Evolutionary conservation across 164 flowering plant species (phyloP), one percentile per base, ranked within the genome.

Genomic region (Amborella trichopoda): DNA sequence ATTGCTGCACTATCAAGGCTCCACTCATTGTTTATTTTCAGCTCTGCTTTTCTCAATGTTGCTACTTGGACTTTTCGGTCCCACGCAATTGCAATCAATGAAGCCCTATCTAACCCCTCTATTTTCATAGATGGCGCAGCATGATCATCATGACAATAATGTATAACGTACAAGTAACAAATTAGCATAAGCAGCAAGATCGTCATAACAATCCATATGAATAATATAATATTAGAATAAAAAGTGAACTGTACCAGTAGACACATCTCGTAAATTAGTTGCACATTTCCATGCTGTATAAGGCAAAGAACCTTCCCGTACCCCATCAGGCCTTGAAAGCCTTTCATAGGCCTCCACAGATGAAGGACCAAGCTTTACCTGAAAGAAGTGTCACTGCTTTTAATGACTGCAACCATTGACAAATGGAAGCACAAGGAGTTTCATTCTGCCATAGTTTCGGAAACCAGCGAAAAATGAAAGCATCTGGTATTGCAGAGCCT

Each of bases 71-170:
- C 77, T 67, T 73, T 84, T 42, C 76, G 69, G 60, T 84, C 96
- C 99, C 99, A 87, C 40, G 95, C 96, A 69, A 91, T 61, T 40
- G 91, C 99, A 64, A 91, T 90, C 69, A 83, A 55, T 42, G 94
- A 72, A 53, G 75, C 74, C 52, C 60, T 78, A 48, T 74, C 95
- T 17, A 56, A 55, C 23, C 67, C 55, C 63, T 80, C 86, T 10
- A 40, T 45, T 25, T 69, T 47, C 23, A 44, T 21, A 37, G 19
- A 8, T n/a, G n/a, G n/a, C n/a, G n/a, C n/a, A n/a, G n/a, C n/a
- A n/a, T n/a, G n/a, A n/a, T n/a, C n/a, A n/a, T n/a, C n/a, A n/a
- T n/a, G n/a, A n/a, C n/a, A n/a, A n/a, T n/a, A n/a, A n/a, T n/a
- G n/a, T n/a, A n/a, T n/a, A n/a, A n/a, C n/a, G n/a, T n/a, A n/a